Evolutionary conservation across 495 filamentous ascomycete species (phyloP).

Genomic region (Penicillium egyptiacum): DNA sequence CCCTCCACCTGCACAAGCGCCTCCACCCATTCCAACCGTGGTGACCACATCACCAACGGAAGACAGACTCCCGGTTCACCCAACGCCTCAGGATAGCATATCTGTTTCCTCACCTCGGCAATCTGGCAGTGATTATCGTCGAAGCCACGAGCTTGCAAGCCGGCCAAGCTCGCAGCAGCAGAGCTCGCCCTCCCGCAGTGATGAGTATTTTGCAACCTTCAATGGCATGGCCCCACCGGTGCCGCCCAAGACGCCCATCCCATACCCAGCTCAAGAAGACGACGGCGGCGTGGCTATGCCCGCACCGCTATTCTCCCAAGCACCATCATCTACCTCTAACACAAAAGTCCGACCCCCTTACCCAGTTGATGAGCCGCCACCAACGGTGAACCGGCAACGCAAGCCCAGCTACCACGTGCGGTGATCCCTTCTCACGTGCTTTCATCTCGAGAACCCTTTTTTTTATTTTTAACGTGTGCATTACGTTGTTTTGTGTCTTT

Average conservation of each 20-base stretch:
- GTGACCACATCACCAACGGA: constrained; percentile 30
- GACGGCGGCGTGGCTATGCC: constrained; percentile 38
- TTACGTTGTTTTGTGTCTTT: constrained; percentile 17
- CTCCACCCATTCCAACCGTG: constrained; percentile 33
- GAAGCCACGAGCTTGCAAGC: constrained; percentile 34
- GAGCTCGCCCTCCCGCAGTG: constrained; percentile 44
- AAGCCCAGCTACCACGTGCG: constrained; percentile 75
- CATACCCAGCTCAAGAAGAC: constrained; percentile 43
- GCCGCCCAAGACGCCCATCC: constrained; percentile 82
- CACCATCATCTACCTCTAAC: constrained; percentile 17
- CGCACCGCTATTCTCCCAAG: constrained; percentile 29
- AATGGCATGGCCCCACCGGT: constrained; percentile 68
- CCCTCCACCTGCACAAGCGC: constrained; percentile 27
- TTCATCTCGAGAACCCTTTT: constrained; percentile 6
- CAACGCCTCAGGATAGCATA: constrained; percentile 34
- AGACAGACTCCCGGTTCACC: constrained; percentile 36
- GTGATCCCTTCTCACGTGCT: constrained; percentile 28
- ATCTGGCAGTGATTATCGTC: constrained; percentile 37
- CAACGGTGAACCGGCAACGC: constrained; percentile 75
- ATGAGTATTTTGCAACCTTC: constrained; percentile 39
- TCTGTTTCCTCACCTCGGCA: constrained; percentile 33
- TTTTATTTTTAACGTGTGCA: constrained; percentile 7
- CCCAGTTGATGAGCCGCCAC: constrained; percentile 80
- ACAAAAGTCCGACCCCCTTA: constrained; percentile 62
- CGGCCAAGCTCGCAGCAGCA: constrained; percentile 42